Percentiles rank a stretch among this genome's conserved stretches.
These are phyloP conservation scores for Halenospora varia DNA, from an alignment of 495 filamentous ascomycete species.

Conservation along the genomic window DNA sequence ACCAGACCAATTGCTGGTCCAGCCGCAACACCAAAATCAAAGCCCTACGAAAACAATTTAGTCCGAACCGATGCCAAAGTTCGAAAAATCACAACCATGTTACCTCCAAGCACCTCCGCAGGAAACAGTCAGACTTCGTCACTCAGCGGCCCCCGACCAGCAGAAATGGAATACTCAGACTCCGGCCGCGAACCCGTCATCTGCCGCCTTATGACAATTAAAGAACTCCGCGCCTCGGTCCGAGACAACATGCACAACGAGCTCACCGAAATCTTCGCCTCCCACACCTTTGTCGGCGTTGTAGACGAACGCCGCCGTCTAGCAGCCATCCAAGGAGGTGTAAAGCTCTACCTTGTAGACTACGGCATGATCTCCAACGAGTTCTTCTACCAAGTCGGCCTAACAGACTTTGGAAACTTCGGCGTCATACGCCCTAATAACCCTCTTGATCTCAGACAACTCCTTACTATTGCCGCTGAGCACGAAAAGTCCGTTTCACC, in stretches of 20 bases:
- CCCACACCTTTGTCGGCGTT: slow-evolving; percentile 90
- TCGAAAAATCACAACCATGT: slow-evolving; percentile 96
- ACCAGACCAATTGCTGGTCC: slow-evolving; percentile 26
- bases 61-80: slow-evolving; percentile 86
- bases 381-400: slow-evolving; percentile 94
- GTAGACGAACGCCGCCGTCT: slow-evolving; percentile 85
- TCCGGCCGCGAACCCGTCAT: slow-evolving; percentile 62
- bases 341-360: slow-evolving; percentile 91
- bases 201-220: slow-evolving; percentile 74
- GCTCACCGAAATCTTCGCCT: slow-evolving; percentile 83
- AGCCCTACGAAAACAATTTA: slow-evolving; percentile 82
- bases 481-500: slow-evolving; percentile 47
- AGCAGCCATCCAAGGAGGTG: slow-evolving; percentile 86
- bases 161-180: slow-evolving; percentile 59
- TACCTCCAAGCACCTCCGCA: slow-evolving; percentile 42
- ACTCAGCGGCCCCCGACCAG: slow-evolving; percentile 8
- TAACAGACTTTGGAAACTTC: slow-evolving; percentile 97
- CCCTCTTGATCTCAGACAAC: slow-evolving; percentile 62
- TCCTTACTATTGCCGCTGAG: slow-evolving; percentile 70
- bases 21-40: slow-evolving; percentile 40
- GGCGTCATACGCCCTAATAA: slow-evolving; percentile 78
- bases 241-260: slow-evolving; percentile 83
- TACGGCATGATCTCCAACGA: slow-evolving; percentile 86
- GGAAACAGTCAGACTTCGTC: slow-evolving; percentile 11
- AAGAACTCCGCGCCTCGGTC: slow-evolving; percentile 74